These are phyloP conservation scores for Daedaleopsis nitida DNA, from an alignment of 768 basidiomycete genomes.

Conservation along the genomic window DNA sequence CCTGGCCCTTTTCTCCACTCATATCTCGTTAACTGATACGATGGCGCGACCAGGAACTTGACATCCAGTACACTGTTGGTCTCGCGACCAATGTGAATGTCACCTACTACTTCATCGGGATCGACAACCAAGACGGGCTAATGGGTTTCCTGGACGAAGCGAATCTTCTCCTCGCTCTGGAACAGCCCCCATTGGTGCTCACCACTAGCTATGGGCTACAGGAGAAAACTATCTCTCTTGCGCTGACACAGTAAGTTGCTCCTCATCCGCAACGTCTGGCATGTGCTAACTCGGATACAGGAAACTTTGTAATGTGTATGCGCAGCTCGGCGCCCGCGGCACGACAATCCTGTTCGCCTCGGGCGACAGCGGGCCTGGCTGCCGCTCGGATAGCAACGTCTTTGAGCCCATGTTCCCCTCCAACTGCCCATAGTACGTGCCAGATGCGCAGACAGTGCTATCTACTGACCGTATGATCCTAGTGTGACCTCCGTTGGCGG, in stretches of 20 bases:
- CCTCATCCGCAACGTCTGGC: conserved; percentile 49
- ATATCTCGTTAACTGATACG: neutral
- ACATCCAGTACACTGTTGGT: conserved; percentile 38
- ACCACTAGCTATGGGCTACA: conserved; percentile 44
- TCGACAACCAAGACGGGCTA: conserved; percentile 30
- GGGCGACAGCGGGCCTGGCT: conserved; percentile 38
- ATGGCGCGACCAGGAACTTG: conserved; percentile 31
- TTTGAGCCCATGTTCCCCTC: conserved; percentile 39
- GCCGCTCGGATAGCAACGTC: conserved; percentile 22
- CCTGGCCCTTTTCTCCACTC: neutral
- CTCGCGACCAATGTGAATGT: conserved; percentile 34
- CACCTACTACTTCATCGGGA: conserved; percentile 35
- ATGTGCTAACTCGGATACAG: conserved; percentile 39
- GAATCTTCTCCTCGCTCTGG: conserved; percentile 27
- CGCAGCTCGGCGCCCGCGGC: conserved; percentile 38
- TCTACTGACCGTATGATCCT: neutral
- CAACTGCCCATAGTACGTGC: conserved; percentile 35
- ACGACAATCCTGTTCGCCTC: conserved; percentile 38
- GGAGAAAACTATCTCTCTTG: conserved; percentile 48
- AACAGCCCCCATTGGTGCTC: conserved; percentile 31
- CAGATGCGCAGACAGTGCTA: neutral
- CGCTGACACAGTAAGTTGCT: conserved; percentile 33
- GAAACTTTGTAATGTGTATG: conserved; percentile 35
- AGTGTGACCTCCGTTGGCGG: conserved; percentile 40
- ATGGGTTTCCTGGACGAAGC: conserved; percentile 34